phyloP scores from a whole-genome alignment of 495 filamentous ascomycete genomes.

The Cenococcum geophilum region DNA sequence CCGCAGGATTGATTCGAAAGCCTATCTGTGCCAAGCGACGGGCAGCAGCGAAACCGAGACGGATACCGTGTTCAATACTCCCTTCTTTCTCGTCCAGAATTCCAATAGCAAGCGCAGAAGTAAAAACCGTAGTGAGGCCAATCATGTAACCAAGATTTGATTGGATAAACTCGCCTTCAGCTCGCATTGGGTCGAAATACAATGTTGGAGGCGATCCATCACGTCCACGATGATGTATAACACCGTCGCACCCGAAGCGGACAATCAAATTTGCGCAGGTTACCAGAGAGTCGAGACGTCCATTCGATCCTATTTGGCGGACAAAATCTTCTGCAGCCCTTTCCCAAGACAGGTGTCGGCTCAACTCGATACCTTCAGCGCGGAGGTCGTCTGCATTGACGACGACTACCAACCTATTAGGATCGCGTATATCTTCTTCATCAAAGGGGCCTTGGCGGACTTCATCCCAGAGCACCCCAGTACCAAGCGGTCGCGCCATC shows the following conservation, averaged over 20 bases:
- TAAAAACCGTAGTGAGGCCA: conserved; percentile 22
- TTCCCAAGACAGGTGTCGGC: conserved; percentile 27
- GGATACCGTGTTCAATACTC: conserved; percentile 16
- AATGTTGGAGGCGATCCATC: conserved; percentile 25
- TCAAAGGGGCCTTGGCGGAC: conserved; percentile 25
- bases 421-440: conserved; percentile 20
- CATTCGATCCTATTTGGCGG: conserved; percentile 26
- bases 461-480: conserved; percentile 25
- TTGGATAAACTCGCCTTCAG: conserved; percentile 15
- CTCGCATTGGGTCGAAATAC: conserved; percentile 21
- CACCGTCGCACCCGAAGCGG: conserved; percentile 24
- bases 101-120: conserved; percentile 22
- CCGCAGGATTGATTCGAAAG: conserved; percentile 12
- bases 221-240: conserved; percentile 28
- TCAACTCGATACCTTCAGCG: conserved; percentile 25
- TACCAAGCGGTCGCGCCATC: conserved; percentile 25
- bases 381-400: conserved; percentile 28
- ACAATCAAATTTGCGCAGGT: conserved; percentile 30
- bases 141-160: conserved; percentile 9
- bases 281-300: conserved; percentile 26
- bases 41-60: conserved; percentile 17
- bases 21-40: conserved; percentile 11
- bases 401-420: conserved; percentile 23
- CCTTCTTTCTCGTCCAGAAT: conserved; percentile 18
- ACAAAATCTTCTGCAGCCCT: conserved; percentile 30